Base-by-base conservation (phyloP, 1,139 yeast species). In the Lipomyces yarrowii region DNA sequence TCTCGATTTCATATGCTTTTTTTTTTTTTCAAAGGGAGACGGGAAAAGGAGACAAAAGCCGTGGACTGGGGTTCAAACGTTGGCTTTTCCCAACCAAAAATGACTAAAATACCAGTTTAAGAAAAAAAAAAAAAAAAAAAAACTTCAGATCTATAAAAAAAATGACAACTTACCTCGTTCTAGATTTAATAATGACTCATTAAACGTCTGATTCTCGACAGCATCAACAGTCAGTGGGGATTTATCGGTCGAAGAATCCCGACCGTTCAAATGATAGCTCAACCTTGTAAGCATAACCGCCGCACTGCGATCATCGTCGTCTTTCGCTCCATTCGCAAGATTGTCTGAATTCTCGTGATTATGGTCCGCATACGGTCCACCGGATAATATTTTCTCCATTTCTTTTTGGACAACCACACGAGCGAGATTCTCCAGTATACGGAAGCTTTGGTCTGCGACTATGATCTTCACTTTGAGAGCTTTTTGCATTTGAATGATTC, bases 401-500 rank as follows among this genome's bases (percentile, higher is more conserved):
- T 65, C 68, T 13, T 56, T 53, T 48, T 65, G 64, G 48, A 65
- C 60, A 10, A 65, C 66, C 13, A 63, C 67, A 21, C 67, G 57
- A 15, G 68, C 66, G 7, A 65, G 61, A 26, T 60, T 65, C 61
- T 65, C 68, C 10, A 65, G 60, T 8, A 65, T 62, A 15, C 56
- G 54, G 26, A 56, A 52, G 6, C 68, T 67, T 7, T 48, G 58
- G 11, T 63, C 68, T 6, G 53, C 39, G 3, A 59, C 57, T 8
- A 33, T 54, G 13, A 55, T 52, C 21, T 59, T 56, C 35, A 37
- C 56, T 30, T 59, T 35, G 7, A 65, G 33, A 21, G 64, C 51
- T 48, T 65, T 65, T 18, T 63, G 62, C 67, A 65, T 56, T 57
- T 63, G 68, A 35, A 65, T 57, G 37, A 65, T 63, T 21, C 67